A percentile compares a stretch with the other conserved stretches of the same genome.
phyloP scores from a whole-genome alignment of 2,329 filamentous ascomycete species.

The Cladosporium sp. region DNA sequence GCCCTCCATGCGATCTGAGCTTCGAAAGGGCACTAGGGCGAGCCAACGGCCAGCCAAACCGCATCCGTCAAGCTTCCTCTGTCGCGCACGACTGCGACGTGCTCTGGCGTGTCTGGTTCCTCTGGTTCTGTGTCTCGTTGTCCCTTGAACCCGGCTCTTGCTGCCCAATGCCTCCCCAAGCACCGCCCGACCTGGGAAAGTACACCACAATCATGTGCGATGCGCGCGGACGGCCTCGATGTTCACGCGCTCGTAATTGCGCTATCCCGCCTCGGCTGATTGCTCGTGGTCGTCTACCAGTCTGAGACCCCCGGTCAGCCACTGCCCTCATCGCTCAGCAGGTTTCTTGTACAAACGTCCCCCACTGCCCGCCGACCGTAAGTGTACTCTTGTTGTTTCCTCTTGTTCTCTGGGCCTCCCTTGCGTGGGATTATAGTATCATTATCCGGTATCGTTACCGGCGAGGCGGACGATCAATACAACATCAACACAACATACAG shows the following conservation, averaged over 20 bases:
- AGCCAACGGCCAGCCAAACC: no score
- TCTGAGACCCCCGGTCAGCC: constrained; percentile 13
- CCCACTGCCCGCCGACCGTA: neutral
- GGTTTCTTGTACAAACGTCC: constrained; percentile 4
- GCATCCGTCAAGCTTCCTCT: neutral
- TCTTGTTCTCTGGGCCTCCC: neutral
- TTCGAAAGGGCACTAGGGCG: no score
- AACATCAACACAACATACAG: neutral
- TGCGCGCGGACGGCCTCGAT: neutral
- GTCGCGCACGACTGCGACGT: neutral
- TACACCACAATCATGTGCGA: neutral
- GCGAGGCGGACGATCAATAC: neutral
- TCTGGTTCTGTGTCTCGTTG: neutral
- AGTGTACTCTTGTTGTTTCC: constrained; percentile 4
- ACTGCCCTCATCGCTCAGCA: constrained; percentile 11
- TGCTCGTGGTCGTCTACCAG: neutral
- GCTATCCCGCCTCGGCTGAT: constrained; percentile 1
- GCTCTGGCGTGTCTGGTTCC: neutral
- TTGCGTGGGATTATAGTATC: neutral
- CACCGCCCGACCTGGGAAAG: neutral
- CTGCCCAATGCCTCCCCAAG: constrained; percentile 7
- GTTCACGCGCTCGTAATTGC: neutral
- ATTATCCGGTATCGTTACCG: neutral
- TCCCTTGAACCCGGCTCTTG: constrained; percentile 3
- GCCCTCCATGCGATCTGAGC: neutral